These are phyloP conservation scores for Candida oleophila DNA, from an alignment of 805 yeast genomes.

Conservation along the genomic window DNA sequence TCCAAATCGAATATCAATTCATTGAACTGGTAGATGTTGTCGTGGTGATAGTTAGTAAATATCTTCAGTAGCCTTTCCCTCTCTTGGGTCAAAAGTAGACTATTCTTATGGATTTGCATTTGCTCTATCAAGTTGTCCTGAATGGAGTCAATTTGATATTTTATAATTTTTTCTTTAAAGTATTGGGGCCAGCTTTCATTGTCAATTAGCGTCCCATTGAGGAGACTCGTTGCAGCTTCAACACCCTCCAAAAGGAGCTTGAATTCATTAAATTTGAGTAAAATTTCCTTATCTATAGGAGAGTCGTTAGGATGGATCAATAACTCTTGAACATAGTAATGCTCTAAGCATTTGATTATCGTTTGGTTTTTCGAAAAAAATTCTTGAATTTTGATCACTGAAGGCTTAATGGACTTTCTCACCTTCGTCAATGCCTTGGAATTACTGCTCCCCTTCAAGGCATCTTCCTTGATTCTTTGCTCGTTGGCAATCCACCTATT, in stretches of 20 bases:
- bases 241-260: neutral
- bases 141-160: constrained; percentile 10
- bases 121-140: constrained; percentile 11
- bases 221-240: neutral
- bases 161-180: constrained; percentile 6
- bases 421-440: constrained; percentile 5
- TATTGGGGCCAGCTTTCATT: constrained; percentile 8
- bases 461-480: constrained; percentile 10
- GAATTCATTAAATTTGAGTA: constrained; percentile 8
- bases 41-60: constrained; percentile 9
- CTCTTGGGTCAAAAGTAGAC: constrained; percentile 12
- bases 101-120: constrained; percentile 8
- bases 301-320: constrained; percentile 7
- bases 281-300: constrained; percentile 8
- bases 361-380: constrained; percentile 8
- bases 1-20: constrained; percentile 19
- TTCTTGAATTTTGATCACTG: constrained; percentile 5
- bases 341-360: constrained; percentile 10
- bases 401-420: constrained; percentile 6
- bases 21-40: constrained; percentile 20
- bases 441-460: constrained; percentile 5
- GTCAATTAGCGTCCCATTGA: constrained; percentile 5
- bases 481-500: constrained; percentile 18
- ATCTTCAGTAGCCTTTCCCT: constrained; percentile 10
- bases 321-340: constrained; percentile 9